These are phyloP conservation scores for Ephemerocybe angulata DNA, from an alignment of 768 basidiomycete species.

Conservation along the genomic window DNA sequence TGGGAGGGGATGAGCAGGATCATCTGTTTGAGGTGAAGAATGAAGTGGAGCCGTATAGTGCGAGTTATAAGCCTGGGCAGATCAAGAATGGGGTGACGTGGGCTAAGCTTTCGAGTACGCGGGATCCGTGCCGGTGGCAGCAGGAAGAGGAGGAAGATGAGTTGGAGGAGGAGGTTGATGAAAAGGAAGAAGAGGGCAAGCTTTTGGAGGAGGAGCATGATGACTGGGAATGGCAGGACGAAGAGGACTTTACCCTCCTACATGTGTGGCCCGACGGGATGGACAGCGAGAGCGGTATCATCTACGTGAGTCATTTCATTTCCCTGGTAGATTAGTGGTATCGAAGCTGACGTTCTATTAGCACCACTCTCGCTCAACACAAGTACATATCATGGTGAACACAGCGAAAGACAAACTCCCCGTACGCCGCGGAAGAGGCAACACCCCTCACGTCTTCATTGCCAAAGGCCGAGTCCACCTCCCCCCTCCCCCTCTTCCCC, in stretches of 20 bases:
- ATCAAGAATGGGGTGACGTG: conserved; percentile 48
- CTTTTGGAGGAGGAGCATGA: conserved; percentile 31
- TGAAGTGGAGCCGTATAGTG: conserved; percentile 37
- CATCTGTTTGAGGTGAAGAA: conserved; percentile 64
- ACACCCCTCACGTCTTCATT: conserved; percentile 57
- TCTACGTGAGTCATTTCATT: conserved; percentile 51
- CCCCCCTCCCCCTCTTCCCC: conserved; percentile 22
- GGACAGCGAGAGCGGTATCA: conserved; percentile 43
- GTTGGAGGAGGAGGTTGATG: conserved; percentile 29
- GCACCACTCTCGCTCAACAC: conserved; percentile 50
- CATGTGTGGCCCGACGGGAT: conserved; percentile 56
- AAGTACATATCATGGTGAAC: conserved; percentile 64
- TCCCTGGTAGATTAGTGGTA: not conserved
- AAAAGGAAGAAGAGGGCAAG: conserved; percentile 31
- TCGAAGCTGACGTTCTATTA: conserved; percentile 19
- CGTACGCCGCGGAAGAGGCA: conserved; percentile 53
- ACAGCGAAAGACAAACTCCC: conserved; percentile 47
- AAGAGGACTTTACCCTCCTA: conserved; percentile 59
- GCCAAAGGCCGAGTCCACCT: conserved; percentile 46
- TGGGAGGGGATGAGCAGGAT: conserved; percentile 28
- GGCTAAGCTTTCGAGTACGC: conserved; percentile 48
- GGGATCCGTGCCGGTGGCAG: conserved; percentile 49
- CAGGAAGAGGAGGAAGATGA: conserved; percentile 29
- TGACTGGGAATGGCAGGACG: conserved; percentile 65
- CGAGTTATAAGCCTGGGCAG: conserved; percentile 44